Conservation (phyloP, 2,329 filamentous ascomycete species). For the Bipolaris victoriae region DNA sequence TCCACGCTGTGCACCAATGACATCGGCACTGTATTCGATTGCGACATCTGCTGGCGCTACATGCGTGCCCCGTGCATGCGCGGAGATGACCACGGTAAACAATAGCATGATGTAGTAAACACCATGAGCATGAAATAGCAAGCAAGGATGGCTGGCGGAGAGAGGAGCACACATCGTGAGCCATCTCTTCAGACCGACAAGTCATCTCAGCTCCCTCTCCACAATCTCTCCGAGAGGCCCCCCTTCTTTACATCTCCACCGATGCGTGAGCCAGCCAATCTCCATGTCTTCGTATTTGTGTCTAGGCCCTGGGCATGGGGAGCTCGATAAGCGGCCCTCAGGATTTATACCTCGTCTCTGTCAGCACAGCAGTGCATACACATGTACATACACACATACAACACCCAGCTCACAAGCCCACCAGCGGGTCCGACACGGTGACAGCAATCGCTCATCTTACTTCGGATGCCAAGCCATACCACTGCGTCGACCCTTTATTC, state of each 20-base stretch:
- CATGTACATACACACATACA: background rate
- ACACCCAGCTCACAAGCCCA: background rate
- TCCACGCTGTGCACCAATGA: conserved; percentile 7
- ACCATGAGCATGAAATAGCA: background rate
- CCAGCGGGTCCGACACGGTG: background rate
- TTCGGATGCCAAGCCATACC: background rate
- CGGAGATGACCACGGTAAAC: background rate
- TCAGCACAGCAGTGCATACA: conserved; percentile 21
- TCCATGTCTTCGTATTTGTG: conserved; percentile 24
- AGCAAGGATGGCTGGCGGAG: background rate
- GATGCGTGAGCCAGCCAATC: conserved; percentile 18
- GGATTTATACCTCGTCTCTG: conserved; percentile 10
- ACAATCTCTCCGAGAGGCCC: background rate
- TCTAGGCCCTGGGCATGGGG: conserved; percentile 21
- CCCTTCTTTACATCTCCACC: background rate
- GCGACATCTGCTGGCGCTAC: background rate
- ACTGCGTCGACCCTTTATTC: background rate
- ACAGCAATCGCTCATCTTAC: background rate
- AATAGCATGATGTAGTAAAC: background rate
- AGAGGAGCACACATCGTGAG: too few relatives aligned
- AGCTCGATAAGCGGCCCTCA: conserved; percentile 13
- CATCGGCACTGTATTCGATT: background rate
- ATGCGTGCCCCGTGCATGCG: too few relatives aligned
- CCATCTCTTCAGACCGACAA: background rate
- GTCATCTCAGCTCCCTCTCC: background rate